Percentiles rank a stretch among this genome's conserved stretches.
phyloP scores from a whole-genome alignment of 2,329 filamentous ascomycete genomes.

The Sclerotinia minor region DNA sequence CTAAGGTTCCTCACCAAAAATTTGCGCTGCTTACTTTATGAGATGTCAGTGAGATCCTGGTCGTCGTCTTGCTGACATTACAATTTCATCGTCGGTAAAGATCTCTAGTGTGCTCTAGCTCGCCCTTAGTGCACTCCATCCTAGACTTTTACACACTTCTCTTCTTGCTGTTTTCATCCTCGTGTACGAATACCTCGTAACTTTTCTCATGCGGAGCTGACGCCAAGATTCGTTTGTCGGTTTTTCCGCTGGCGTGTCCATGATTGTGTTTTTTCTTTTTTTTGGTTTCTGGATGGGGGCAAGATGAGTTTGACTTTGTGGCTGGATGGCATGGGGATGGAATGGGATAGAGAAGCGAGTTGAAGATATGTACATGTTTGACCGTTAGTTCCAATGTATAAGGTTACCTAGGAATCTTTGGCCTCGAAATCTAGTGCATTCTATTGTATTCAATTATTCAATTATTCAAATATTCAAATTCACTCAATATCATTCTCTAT shows the following conservation, averaged over 20 bases:
- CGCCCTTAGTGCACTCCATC: not conserved
- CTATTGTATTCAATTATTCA: not conserved
- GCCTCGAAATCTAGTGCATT: not conserved
- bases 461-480: too few relatives aligned
- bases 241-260: constrained; percentile 12
- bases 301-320: not conserved
- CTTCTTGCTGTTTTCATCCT: constrained; percentile 14
- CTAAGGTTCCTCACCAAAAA: constrained; percentile 28
- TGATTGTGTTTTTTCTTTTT: not conserved
- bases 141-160: not conserved
- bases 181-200: constrained; percentile 18
- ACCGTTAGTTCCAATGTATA: not conserved
- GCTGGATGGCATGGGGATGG: not conserved
- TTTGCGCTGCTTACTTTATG: constrained; percentile 24
- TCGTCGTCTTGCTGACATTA: constrained; percentile 27
- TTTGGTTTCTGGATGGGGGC: not conserved
- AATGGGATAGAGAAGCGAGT: not conserved
- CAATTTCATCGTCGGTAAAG: constrained; percentile 23
- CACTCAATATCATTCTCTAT: not conserved
- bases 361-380: constrained; percentile 7
- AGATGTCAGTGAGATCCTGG: constrained; percentile 13
- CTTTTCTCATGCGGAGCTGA: constrained; percentile 31
- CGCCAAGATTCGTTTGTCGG: constrained; percentile 25
- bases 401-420: not conserved
- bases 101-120: constrained; percentile 20